Percentiles rank a stretch among this genome's conserved stretches.
These are phyloP conservation scores for Pilobolus umbonatus DNA, from an alignment of 192 early-diverging fungal genomes.

Conservation along the genomic window DNA sequence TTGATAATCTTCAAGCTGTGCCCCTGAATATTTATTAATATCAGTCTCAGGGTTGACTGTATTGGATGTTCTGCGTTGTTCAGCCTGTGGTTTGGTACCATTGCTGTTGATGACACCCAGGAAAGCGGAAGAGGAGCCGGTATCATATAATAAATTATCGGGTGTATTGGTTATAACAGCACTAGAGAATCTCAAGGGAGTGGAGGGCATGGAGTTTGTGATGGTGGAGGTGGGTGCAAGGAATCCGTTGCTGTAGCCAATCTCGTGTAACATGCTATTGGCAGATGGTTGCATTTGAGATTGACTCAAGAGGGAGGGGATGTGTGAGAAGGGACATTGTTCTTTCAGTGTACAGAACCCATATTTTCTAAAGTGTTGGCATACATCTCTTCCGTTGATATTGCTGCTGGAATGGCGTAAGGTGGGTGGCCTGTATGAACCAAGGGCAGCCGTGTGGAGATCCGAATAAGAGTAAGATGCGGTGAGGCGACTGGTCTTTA, in stretches of 20 bases:
- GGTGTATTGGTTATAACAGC: conserved; percentile 23
- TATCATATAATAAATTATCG: no score
- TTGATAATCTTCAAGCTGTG: conserved; percentile 60
- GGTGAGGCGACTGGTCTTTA: conserved; percentile 20
- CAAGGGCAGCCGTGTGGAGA: conserved; percentile 24
- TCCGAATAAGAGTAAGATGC: conserved; percentile 46
- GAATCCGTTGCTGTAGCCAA: conserved; percentile 16
- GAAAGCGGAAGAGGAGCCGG: conserved; percentile 24
- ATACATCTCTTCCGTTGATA: conserved; percentile 25
- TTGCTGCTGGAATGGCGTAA: no score
- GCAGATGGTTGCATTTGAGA: no score
- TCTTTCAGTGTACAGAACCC: conserved; percentile 47
- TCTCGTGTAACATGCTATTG: no score
- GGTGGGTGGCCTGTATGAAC: conserved; percentile 8
- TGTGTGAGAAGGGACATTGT: conserved; percentile 48
- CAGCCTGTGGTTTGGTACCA: conserved; percentile 21
- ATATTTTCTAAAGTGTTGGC: conserved; percentile 37
- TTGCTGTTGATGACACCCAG: conserved; percentile 19
- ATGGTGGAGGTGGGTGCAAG: conserved; percentile 9
- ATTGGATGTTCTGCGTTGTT: background rate
- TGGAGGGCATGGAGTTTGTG: conserved; percentile 13
- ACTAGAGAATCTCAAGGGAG: conserved; percentile 23
- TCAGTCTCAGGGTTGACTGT: background rate
- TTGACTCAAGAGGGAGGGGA: no score
- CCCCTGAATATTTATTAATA: conserved; percentile 49